These are phyloP conservation scores for Irpex rosettiformis DNA, from an alignment of 1,284 basidiomycete species.

Conservation along the genomic window DNA sequence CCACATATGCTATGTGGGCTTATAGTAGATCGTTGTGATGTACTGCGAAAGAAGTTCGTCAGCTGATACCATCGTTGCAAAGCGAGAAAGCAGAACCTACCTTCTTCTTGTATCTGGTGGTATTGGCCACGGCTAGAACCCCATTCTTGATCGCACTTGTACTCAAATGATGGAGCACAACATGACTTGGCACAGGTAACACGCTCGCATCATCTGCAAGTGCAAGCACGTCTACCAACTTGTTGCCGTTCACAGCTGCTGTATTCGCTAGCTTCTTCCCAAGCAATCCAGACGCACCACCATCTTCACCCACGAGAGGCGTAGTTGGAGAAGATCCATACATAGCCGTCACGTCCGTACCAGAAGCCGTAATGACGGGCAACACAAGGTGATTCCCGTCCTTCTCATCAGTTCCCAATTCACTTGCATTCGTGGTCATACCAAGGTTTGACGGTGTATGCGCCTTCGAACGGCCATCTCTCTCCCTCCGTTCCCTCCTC, in stretches of 20 bases:
- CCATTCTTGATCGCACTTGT: constrained; percentile 96
- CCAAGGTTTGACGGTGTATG: constrained; percentile 20
- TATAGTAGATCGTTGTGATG: constrained; percentile 67
- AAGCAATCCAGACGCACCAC: background rate
- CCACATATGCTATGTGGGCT: constrained; percentile 39
- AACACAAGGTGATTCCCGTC: constrained; percentile 22
- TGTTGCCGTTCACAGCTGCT: constrained; percentile 13
- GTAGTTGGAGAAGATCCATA: constrained; percentile 13
- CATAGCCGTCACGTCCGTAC: constrained; percentile 35
- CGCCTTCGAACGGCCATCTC: constrained; percentile 20
- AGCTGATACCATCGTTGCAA: constrained; percentile 6
- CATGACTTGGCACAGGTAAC: constrained; percentile 91
- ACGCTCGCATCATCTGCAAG: constrained; percentile 90
- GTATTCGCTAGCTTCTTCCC: constrained; percentile 16
- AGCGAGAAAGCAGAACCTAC: constrained; percentile 39
- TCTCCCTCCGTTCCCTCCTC: constrained; percentile 16
- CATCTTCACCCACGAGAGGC: constrained; percentile 10
- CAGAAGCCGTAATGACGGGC: constrained; percentile 41
- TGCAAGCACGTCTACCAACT: constrained; percentile 34
- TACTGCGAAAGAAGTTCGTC: constrained; percentile 36
- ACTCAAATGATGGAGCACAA: constrained; percentile 92
- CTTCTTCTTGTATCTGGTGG: constrained; percentile 93
- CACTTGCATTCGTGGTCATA: constrained; percentile 21
- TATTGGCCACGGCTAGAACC: constrained; percentile 90
- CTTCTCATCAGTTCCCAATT: constrained; percentile 11